Evolutionary conservation across 1,284 basidiomycete genomes (phyloP).

Genomic region (Boletus subluridellus): DNA sequence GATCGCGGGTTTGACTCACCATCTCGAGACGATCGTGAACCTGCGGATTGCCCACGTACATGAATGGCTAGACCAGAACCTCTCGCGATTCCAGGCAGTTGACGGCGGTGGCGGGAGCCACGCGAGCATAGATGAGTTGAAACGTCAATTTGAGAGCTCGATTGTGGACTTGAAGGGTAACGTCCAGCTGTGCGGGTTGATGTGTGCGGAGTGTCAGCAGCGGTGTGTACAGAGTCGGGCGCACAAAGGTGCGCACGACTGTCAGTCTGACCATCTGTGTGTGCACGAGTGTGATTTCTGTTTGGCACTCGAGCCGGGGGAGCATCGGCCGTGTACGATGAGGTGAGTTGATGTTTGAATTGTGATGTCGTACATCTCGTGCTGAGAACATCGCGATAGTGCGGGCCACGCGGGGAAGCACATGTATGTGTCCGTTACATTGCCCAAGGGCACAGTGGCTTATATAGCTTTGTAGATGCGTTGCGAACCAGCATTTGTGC

Average conservation of each 20-base stretch:
- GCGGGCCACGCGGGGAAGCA: constrained; percentile 56
- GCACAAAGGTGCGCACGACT: constrained; percentile 49
- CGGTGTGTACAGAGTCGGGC: constrained; percentile 43
- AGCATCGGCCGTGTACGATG: constrained; percentile 40
- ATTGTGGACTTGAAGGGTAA: constrained; percentile 44
- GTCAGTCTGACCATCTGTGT: constrained; percentile 49
- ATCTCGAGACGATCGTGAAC: constrained; percentile 40
- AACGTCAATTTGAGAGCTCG: constrained; percentile 41
- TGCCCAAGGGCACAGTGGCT: not conserved
- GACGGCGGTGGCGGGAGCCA: constrained; percentile 22
- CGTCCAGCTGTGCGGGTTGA: constrained; percentile 47
- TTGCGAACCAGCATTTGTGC: constrained; percentile 48
- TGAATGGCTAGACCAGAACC: constrained; percentile 50
- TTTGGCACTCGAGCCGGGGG: constrained; percentile 34
- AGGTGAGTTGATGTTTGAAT: constrained; percentile 36
- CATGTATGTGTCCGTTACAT: constrained; percentile 37
- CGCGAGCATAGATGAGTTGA: constrained; percentile 46
- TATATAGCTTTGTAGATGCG: constrained; percentile 20
- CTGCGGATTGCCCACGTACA: constrained; percentile 45
- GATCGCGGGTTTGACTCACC: constrained; percentile 35
- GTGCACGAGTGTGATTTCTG: constrained; percentile 42
- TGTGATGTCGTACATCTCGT: not conserved
- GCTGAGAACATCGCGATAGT: constrained; percentile 29
- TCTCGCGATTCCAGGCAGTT: constrained; percentile 42
- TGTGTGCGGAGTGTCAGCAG: constrained; percentile 48